Evolutionary conservation across 2,329 filamentous ascomycete genomes (phyloP).

Genomic region (Alternaria gaisen): DNA sequence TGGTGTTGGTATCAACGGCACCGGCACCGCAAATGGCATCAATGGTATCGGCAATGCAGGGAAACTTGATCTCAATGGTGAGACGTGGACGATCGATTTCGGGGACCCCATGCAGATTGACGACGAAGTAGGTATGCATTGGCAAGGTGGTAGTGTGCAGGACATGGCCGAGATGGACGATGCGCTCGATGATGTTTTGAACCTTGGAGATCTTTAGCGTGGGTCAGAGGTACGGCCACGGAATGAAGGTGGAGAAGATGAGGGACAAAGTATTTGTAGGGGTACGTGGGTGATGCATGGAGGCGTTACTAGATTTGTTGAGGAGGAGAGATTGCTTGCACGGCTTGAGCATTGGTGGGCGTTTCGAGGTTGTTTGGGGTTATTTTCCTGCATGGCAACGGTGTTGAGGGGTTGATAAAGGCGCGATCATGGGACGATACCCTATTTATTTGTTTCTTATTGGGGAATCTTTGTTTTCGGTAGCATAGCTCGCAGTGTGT

Average conservation of each 20-base stretch:
- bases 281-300: not conserved
- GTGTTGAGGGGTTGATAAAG: not conserved
- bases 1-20: not conserved
- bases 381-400: conserved; percentile 13
- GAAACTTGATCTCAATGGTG: conserved; percentile 9
- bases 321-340: not conserved
- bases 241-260: no score
- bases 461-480: not conserved
- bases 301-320: not conserved
- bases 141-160: conserved; percentile 51
- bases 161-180: conserved; percentile 41
- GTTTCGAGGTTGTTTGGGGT: conserved; percentile 11
- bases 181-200: conserved; percentile 52
- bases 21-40: conserved; percentile 14
- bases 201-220: conserved; percentile 33
- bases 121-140: conserved; percentile 43
- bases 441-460: conserved; percentile 16
- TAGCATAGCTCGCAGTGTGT: not conserved
- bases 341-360: not conserved
- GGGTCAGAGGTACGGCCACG: not conserved
- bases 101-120: conserved; percentile 42
- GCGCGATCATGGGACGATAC: conserved; percentile 28
- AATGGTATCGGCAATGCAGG: conserved; percentile 20
- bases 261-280: not conserved
- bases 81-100: conserved; percentile 32